Conservation (phyloP, 75 land plant species). For the Selaginella moellendorffii region DNA sequence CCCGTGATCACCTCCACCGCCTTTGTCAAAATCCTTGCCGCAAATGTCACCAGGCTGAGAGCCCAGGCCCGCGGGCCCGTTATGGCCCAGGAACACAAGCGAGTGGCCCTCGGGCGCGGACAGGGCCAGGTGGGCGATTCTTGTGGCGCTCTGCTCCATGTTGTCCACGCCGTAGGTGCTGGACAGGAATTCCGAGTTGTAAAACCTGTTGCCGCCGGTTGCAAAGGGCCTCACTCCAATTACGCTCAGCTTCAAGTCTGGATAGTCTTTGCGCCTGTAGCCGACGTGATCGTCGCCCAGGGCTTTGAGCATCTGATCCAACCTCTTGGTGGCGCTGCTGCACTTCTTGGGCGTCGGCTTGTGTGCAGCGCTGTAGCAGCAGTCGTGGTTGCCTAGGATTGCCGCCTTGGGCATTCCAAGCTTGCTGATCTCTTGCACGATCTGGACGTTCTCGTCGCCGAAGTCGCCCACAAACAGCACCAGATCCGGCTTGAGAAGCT, state of each 20-base stretch:
- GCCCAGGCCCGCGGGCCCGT: constrained; percentile 48
- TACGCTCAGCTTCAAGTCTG: constrained; percentile 44
- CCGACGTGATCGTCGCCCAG: constrained; percentile 62
- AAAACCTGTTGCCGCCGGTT: constrained; percentile 38
- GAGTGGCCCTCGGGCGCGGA: constrained; percentile 45
- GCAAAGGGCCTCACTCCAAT: constrained; percentile 92
- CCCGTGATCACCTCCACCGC: not conserved
- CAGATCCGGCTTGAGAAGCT: constrained; percentile 50
- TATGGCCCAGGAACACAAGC: constrained; percentile 70
- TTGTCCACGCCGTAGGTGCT: constrained; percentile 45
- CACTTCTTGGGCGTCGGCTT: constrained; percentile 12
- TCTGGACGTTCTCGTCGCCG: constrained; percentile 80
- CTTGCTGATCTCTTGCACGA: constrained; percentile 50
- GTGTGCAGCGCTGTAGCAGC: constrained; percentile 20
- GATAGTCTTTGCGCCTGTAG: constrained; percentile 48
- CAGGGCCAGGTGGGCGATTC: constrained; percentile 39
- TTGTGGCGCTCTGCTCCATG: constrained; percentile 60
- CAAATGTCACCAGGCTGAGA: not conserved
- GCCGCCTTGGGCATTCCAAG: constrained; percentile 62
- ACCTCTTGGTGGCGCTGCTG: not conserved
- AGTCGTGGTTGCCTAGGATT: constrained; percentile 87
- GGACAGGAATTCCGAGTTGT: not conserved
- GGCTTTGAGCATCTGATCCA: not conserved
- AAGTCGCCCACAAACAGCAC: constrained; percentile 88
- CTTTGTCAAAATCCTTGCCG: constrained; percentile 1